phyloP scores from a whole-genome alignment of 1,284 basidiomycete genomes.

The Chalciporus sp. region DNA sequence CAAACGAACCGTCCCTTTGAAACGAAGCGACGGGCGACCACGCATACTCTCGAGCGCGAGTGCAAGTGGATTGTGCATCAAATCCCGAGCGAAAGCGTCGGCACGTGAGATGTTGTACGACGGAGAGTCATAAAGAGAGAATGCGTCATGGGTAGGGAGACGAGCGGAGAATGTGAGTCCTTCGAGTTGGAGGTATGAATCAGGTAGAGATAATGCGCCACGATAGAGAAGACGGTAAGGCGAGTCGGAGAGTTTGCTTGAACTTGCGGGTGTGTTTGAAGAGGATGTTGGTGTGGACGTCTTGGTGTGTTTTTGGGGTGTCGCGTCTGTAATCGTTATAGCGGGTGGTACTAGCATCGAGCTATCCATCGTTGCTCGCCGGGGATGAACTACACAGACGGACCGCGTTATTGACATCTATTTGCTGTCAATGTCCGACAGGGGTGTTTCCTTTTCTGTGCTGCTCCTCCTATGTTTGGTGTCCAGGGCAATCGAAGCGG shows the following conservation, averaged over 20 bases:
- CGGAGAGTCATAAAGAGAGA: slow-evolving; percentile 43
- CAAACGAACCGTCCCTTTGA: slow-evolving; percentile 56
- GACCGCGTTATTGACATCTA: slow-evolving; percentile 22
- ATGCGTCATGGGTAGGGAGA: slow-evolving; percentile 14
- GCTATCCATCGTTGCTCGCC: not conserved
- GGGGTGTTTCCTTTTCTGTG: too few species aligned
- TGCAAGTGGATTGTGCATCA: slow-evolving; percentile 70
- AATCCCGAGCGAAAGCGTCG: slow-evolving; percentile 34
- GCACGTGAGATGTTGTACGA: slow-evolving; percentile 20
- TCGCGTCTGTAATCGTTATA: slow-evolving; percentile 21
- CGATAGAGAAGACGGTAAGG: slow-evolving; percentile 65
- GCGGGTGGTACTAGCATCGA: slow-evolving; percentile 1
- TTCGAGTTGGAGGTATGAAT: slow-evolving; percentile 70
- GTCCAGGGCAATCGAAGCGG: too few species aligned
- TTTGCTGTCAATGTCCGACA: slow-evolving; percentile 10
- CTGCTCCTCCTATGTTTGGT: too few species aligned
- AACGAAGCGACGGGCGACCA: slow-evolving; percentile 64
- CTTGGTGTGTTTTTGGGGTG: slow-evolving; percentile 18
- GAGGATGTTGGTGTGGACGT: slow-evolving; percentile 9
- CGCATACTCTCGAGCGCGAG: slow-evolving; percentile 80
- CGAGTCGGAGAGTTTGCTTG: slow-evolving; percentile 8
- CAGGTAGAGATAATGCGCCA: slow-evolving; percentile 72
- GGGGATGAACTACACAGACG: slow-evolving; percentile 1
- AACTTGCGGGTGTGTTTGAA: slow-evolving; percentile 2
- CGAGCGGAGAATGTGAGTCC: slow-evolving; percentile 66